Percentiles rank a stretch among this genome's conserved stretches.
These are phyloP conservation scores for Colletotrichum sp. DNA, from an alignment of 2,329 filamentous ascomycete genomes.

Conservation along the genomic window DNA sequence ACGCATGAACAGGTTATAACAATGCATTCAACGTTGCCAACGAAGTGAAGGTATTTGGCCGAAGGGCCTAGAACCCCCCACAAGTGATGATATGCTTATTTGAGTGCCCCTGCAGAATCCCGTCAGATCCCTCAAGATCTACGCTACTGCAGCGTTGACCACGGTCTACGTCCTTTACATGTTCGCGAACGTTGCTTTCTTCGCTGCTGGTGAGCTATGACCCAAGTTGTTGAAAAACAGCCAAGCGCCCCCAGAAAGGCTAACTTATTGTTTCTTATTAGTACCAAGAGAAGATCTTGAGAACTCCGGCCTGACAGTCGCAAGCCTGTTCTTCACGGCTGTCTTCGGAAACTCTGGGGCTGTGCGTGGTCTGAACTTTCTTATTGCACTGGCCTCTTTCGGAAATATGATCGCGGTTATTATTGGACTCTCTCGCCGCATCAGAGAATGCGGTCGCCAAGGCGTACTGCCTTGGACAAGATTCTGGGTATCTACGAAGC, in stretches of 20 bases:
- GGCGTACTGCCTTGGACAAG: constrained; percentile 62
- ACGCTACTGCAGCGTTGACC: constrained; percentile 53
- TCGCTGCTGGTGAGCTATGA: constrained; percentile 47
- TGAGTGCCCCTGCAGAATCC: constrained; percentile 49
- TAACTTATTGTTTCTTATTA: constrained; percentile 1
- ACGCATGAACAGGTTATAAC: constrained; percentile 41
- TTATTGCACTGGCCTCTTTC: constrained; percentile 61
- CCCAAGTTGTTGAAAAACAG: neutral
- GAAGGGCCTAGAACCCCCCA: neutral
- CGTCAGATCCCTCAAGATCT: constrained; percentile 55
- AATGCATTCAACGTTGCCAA: constrained; percentile 68
- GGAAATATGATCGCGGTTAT: constrained; percentile 62
- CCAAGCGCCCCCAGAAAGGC: neutral
- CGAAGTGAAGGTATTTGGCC: constrained; percentile 49
- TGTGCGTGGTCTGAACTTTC: constrained; percentile 58
- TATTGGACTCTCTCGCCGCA: constrained; percentile 58
- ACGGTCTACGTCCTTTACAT: constrained; percentile 60
- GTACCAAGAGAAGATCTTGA: constrained; percentile 57
- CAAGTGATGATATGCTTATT: neutral
- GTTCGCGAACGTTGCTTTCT: constrained; percentile 63
- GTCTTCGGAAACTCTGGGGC: constrained; percentile 57
- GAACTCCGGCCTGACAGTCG: constrained; percentile 56
- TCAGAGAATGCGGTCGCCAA: constrained; percentile 66
- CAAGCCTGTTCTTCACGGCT: constrained; percentile 61
- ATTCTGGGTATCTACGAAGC: constrained; percentile 67